Base-by-base conservation (phyloP, 352 stramenopile genomes). In the Globisporangium abappressorium region DNA sequence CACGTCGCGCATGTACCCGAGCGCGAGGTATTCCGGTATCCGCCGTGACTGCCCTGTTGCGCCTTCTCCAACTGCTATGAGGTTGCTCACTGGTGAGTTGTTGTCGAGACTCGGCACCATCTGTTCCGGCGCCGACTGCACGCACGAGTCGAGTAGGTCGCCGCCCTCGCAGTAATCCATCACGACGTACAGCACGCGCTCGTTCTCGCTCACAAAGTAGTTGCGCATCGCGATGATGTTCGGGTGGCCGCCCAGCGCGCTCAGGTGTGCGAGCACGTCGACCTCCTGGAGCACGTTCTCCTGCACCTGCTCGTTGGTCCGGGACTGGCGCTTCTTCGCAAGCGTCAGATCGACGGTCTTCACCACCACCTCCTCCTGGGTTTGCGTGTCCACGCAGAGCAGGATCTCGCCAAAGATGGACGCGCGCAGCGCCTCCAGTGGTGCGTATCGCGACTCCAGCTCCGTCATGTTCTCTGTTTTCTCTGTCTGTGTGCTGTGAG, bases 111-210 rank as follows among this genome's bases (percentile, higher is more conserved):
- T 59, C 54, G 54, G 54, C 54, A 59, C 14, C 51, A 55, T 26
- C 1, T 53, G 46, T 15, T 57, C 34, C 6, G 26, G 53, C 6
- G 12, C 41, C 28, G 38, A 54, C 26, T 57, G 61, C 56, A 83
- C 77, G 28, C 80, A 91, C 3, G 79, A 78, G 56, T 92, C 84
- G 30, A 92, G 75, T 60, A 94, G 65, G 64, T 94, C 86, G 26
- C 86, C 86, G 24, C 82, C 80, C 49, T 89, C 80, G 57, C 86
- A 94, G 57, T 91, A 91, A 64, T 94, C 84, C n/a, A 92, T 70
- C 49, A 94, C 85, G 53, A 94, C 74, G 59, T 91, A 81, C 47
- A 93, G 71, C 38, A 79, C 68, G 60, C 73, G 71, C 63, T 71
- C 71, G 57, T 63, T 68, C n/a, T 79, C 75, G 64, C 74, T 71